A percentile compares a stretch with the other conserved stretches of the same genome.
Evolutionary conservation across 805 yeast species (phyloP).

Genomic region (Hanseniaspora mollemarum): DNA sequence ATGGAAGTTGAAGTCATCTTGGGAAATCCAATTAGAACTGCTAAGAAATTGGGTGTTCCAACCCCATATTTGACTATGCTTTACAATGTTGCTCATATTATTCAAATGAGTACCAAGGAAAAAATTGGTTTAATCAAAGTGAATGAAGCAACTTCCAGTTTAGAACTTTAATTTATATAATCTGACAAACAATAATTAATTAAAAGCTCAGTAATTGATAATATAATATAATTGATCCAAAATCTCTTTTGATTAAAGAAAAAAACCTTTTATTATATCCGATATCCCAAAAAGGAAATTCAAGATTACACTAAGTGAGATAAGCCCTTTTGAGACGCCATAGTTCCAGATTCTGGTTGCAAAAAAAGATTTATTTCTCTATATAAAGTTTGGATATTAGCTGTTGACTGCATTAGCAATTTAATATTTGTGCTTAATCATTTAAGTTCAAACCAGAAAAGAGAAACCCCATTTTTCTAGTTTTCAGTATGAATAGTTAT

Average conservation of each 20-base stretch:
- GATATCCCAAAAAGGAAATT: neutral
- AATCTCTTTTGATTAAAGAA: no score
- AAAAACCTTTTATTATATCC: neutral
- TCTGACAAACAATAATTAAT: no score
- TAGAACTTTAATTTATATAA: neutral
- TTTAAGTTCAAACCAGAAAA: neutral
- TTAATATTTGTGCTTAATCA: neutral
- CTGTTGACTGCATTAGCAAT: no score
- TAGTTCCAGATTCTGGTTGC: no score
- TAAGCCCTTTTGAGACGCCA: no score
- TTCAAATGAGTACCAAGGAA: conserved; percentile 55
- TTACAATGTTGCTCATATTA: conserved; percentile 48
- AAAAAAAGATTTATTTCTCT: no score
- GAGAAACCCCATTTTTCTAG: no score
- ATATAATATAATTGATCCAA: no score
- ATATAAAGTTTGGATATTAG: no score
- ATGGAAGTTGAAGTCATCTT: conserved; percentile 62
- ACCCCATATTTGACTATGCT: conserved; percentile 52
- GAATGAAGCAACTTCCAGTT: conserved; percentile 7
- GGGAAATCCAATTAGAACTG: conserved; percentile 50
- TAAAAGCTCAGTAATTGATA: no score
- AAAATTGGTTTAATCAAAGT: conserved; percentile 36
- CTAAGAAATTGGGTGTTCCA: conserved; percentile 35
- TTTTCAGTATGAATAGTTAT: no score
- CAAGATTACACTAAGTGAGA: neutral